phyloP scores from a whole-genome alignment of 768 basidiomycete genomes.

The Mycena sanguinolenta region DNA sequence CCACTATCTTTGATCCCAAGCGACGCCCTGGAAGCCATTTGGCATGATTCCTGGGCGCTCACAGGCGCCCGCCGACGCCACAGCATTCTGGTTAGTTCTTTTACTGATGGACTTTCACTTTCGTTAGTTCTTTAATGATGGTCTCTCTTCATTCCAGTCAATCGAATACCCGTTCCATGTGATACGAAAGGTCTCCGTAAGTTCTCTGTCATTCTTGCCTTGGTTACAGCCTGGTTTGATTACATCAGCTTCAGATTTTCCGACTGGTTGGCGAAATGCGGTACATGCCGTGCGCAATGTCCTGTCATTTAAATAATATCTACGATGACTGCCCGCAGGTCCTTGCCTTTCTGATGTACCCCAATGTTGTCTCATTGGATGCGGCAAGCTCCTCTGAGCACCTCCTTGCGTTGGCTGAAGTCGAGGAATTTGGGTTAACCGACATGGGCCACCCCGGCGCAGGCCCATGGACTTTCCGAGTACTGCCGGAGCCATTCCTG shows the following conservation, averaged over 20 bases:
- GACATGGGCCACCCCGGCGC: conserved; percentile 67
- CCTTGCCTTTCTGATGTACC: conserved; percentile 40
- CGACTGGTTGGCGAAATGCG: conserved; percentile 33
- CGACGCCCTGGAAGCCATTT: neutral
- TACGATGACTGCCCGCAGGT: conserved; percentile 7
- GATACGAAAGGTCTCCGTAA: conserved; percentile 31
- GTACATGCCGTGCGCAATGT: conserved; percentile 30
- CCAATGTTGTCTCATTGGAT: conserved; percentile 57
- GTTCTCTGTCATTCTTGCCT: conserved; percentile 39
- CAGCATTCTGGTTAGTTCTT: conserved; percentile 21
- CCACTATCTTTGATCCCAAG: neutral
- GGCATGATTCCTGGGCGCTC: neutral
- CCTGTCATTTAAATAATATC: conserved; percentile 22
- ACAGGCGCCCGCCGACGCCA: neutral
- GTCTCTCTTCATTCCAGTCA: conserved; percentile 7
- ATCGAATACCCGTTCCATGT: conserved; percentile 35
- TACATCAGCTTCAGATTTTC: conserved; percentile 38
- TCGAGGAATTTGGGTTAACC: conserved; percentile 64
- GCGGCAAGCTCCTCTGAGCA: conserved; percentile 62
- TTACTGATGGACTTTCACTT: conserved; percentile 23
- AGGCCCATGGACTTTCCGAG: conserved; percentile 67
- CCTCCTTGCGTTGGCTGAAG: conserved; percentile 64
- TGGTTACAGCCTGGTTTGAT: conserved; percentile 36
- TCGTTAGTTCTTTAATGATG: conserved; percentile 29
- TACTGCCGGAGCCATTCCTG: conserved; percentile 56